Evolutionary conservation across 129 eudicot genomes (phyloP).

Genomic region (sunflower (Helianthus annuus)): HanXRQr2.0-SUNRISE NC_035440.2:16498851-16499350

Average conservation of each 20-base stretch:
- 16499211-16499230: constrained; percentile 58
- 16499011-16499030: constrained; percentile 47
- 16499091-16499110: constrained; percentile 54
- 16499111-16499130: constrained; percentile 46
- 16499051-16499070: constrained; percentile 8
- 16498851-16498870: no score
- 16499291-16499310: constrained; percentile 35
- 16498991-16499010: constrained; percentile 45
- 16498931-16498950: constrained; percentile 51
- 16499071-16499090: constrained; percentile 32
- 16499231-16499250: constrained; percentile 46
- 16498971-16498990: constrained; percentile 58
- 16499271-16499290: constrained; percentile 47
- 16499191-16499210: constrained; percentile 37
- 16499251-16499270: constrained; percentile 40
- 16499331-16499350: constrained; percentile 44
- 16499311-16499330: constrained; percentile 23
- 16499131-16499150: constrained; percentile 44
- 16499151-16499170: constrained; percentile 39
- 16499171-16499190: constrained; percentile 2
- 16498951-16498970: constrained; percentile 55
- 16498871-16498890: no score
- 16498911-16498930: constrained; percentile 37
- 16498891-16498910: no score
- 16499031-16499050: constrained; percentile 42